phyloP scores from a whole-genome alignment of 805 yeast genomes.

The Kluyveromyces aestuarii region DNA sequence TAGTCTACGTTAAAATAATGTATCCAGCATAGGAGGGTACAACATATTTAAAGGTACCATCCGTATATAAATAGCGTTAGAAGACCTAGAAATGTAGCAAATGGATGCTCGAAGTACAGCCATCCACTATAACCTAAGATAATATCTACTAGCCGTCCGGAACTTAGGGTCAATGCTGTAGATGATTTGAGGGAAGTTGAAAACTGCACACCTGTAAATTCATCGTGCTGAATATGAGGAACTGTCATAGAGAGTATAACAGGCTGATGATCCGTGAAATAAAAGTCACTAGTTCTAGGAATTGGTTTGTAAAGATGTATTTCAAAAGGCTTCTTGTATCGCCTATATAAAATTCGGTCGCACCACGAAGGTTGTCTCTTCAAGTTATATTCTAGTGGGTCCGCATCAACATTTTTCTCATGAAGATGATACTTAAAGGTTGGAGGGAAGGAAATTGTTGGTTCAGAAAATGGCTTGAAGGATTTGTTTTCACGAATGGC shows the following conservation, averaged over 20 bases:
- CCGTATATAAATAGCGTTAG: background rate
- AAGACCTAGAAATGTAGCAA: background rate
- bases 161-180: slow-evolving; percentile 3
- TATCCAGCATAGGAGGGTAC: background rate
- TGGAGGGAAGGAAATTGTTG: slow-evolving; percentile 59
- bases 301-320: slow-evolving; percentile 42
- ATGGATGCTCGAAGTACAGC: slow-evolving; percentile 5
- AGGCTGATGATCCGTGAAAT: slow-evolving; percentile 73
- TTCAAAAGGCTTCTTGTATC: slow-evolving; percentile 28
- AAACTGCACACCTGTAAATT: background rate
- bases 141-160: slow-evolving; percentile 12
- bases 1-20: background rate
- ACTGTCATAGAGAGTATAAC: slow-evolving; percentile 47
- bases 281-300: slow-evolving; percentile 27
- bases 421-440: slow-evolving; percentile 61
- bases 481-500: slow-evolving; percentile 33
- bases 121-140: slow-evolving; percentile 23
- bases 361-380: slow-evolving; percentile 84
- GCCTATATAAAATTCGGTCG: slow-evolving; percentile 63
- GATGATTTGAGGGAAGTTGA: background rate
- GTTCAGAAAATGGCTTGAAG: slow-evolving; percentile 59
- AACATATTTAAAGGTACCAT: background rate
- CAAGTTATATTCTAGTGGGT: slow-evolving; percentile 31
- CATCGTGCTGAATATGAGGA: slow-evolving; percentile 24
- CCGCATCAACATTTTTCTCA: slow-evolving; percentile 19